Base-by-base conservation (phyloP, 2,329 filamentous ascomycete genomes). In the Macroventuria anomochaeta region DNA sequence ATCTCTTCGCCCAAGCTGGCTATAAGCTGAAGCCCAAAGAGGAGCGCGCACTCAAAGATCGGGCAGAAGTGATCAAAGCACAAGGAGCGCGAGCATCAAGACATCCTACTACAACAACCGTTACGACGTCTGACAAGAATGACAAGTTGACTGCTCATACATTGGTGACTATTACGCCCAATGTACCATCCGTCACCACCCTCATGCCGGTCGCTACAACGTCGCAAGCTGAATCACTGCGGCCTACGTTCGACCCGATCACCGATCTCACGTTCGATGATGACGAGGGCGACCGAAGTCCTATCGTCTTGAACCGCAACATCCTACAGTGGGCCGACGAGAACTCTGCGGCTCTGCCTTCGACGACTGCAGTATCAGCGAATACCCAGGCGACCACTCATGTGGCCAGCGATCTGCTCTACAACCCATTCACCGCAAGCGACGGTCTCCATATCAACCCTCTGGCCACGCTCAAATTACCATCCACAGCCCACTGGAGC, bases 1-100 rank as follows among this genome's bases (percentile, higher is more conserved):
- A 85, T 25, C 76, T 80, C 15, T 88, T 86, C 63, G 77, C 77
- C 11, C 72, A 76, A 46, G 76, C 77, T n/a, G 80, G 80, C 5
- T 74, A 76, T 40, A 77, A 76, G 42, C 61, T 75, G 25, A 73
- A 75, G 43, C 53, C 64, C 5, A 71, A 74, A 37, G 55, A 69
- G 17, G 62, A 70, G 48, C 39, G 46, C 15, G 50, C 49, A 18
- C 31, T 63, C 1, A 57, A 59, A 38, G 64, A 64, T 20, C 38
- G 15, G 34, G 36, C 57, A 57, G 15, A 61, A 34, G 58, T 62
- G 28, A 46, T 46, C 47, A 17, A n/a, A 33, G 13, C 32, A 34
- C 13, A 51, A 4, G 25, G 18, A 25, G 23, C 13, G 7, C 39
- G 25, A 11, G 18, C 10, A 28, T 23, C 51, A 5, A 34, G 17